Percentiles rank a stretch among this genome's conserved stretches.
Evolutionary conservation across 2,329 filamentous ascomycete species (phyloP).

Genomic region (Hypoxylon sp.): DNA sequence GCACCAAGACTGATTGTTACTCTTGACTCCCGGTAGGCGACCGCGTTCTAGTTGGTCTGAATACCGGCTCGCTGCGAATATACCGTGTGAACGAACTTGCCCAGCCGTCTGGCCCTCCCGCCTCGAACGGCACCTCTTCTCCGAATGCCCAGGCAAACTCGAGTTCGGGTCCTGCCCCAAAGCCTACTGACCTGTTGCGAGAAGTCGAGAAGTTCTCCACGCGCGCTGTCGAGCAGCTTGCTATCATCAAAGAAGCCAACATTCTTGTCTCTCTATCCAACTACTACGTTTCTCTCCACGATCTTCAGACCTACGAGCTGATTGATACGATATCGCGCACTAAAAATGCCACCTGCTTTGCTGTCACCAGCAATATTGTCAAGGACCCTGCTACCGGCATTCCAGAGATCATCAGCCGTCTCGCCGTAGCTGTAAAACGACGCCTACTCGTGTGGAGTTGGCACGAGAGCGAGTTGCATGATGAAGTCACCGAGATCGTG

Average conservation of each 20-base stretch:
- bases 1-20: conserved; percentile 3
- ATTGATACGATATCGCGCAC: conserved; percentile 85
- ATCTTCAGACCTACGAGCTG: conserved; percentile 86
- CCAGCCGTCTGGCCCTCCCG: conserved; percentile 54
- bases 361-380: conserved; percentile 94
- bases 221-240: conserved; percentile 91
- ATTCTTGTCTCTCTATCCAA: conserved; percentile 92
- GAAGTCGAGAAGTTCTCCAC: conserved; percentile 96
- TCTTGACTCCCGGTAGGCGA: conserved; percentile 72
- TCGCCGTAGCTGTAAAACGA: conserved; percentile 94
- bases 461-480: conserved; percentile 90
- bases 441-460: conserved; percentile 93
- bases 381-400: conserved; percentile 90
- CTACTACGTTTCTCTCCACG: conserved; percentile 89
- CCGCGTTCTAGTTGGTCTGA: conserved; percentile 90
- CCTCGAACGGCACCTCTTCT: conserved; percentile 53
- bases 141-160: conserved; percentile 35
- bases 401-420: conserved; percentile 89
- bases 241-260: conserved; percentile 94
- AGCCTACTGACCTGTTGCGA: conserved; percentile 85
- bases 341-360: conserved; percentile 90
- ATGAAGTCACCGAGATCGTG: conserved; percentile 81
- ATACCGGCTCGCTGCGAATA: conserved; percentile 88
- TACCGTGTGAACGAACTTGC: conserved; percentile 86
- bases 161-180: conserved; percentile 55